Evolutionary conservation across 1,284 basidiomycete species (phyloP).

Genomic region (Vanrija sp.): DNA sequence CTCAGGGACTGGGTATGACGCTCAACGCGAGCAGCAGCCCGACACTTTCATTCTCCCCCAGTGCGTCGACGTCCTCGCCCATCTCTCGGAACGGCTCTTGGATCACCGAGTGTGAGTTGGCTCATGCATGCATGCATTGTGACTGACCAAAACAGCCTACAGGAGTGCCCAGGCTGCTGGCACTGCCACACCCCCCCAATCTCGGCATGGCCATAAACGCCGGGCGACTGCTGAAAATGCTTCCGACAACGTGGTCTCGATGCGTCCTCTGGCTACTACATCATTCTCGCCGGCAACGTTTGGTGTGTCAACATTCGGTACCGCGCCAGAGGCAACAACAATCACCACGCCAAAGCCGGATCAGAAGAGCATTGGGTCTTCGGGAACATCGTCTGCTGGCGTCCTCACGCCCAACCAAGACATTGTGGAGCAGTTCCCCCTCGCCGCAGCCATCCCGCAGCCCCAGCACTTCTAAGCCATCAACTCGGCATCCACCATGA

Average conservation of each 20-base stretch:
- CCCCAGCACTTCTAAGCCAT: neutral
- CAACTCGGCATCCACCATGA: slow-evolving; percentile 23
- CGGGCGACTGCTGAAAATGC: neutral
- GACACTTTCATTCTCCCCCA: neutral
- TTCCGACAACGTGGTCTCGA: too few relatives aligned
- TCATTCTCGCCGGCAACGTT: slow-evolving; percentile 13
- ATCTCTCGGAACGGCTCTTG: slow-evolving; percentile 13
- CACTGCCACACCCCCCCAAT: slow-evolving; percentile 11
- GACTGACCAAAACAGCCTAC: slow-evolving; percentile 9
- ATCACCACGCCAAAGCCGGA: neutral
- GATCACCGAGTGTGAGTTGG: slow-evolving; percentile 16
- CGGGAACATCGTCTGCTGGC: neutral
- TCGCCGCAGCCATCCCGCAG: neutral
- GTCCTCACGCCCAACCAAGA: slow-evolving; percentile 2
- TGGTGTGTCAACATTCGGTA: slow-evolving; percentile 1
- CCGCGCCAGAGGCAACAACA: neutral
- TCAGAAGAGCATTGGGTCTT: neutral
- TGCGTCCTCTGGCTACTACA: too few relatives aligned
- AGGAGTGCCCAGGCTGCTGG: neutral
- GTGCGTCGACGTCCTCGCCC: neutral
- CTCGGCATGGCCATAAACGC: slow-evolving; percentile 9
- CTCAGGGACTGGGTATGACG: neutral
- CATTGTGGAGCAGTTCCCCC: slow-evolving; percentile 2
- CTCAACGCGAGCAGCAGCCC: neutral
- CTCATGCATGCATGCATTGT: slow-evolving; percentile 3